Conservation (phyloP, 2,329 filamentous ascomycete genomes). For the Fusarium sp. region DNA sequence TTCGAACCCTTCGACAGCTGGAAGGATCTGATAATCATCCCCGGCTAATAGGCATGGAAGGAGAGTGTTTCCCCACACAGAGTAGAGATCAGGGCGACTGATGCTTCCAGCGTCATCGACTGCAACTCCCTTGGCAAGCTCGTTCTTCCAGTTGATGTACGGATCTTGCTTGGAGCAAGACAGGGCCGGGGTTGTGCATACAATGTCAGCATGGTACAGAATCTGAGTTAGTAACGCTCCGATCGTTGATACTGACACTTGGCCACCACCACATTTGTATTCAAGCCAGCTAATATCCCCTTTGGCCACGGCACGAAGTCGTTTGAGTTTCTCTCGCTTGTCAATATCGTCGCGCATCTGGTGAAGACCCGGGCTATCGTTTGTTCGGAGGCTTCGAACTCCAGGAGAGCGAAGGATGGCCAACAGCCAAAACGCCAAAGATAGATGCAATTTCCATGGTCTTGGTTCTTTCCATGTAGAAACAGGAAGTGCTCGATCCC, state of each 20-base stretch:
- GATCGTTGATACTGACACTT: neutral
- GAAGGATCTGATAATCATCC: conserved; percentile 31
- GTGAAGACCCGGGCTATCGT: conserved; percentile 15
- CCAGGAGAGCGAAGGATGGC: conserved; percentile 9
- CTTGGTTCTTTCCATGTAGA: neutral
- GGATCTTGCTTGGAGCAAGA: neutral
- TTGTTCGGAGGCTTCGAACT: neutral
- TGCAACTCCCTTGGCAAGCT: neutral
- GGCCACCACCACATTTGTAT: neutral
- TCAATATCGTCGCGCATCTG: conserved; percentile 2
- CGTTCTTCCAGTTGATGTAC: neutral
- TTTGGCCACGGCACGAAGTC: conserved; percentile 11
- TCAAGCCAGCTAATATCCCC: conserved; percentile 1
- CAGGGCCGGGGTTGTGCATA: conserved; percentile 16
- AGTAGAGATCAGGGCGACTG: conserved; percentile 27
- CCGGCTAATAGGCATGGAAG: conserved; percentile 36
- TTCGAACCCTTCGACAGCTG: neutral
- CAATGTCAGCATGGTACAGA: conserved; percentile 2
- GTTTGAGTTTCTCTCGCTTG: neutral
- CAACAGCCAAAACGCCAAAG: conserved; percentile 27
- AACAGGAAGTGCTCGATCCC: neutral
- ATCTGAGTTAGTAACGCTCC: neutral
- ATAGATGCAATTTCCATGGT: conserved; percentile 25
- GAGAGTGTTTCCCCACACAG: conserved; percentile 39
- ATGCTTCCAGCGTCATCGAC: conserved; percentile 42